Base-by-base conservation (phyloP, 805 yeast genomes). In the Candida coleopterorum region DNA sequence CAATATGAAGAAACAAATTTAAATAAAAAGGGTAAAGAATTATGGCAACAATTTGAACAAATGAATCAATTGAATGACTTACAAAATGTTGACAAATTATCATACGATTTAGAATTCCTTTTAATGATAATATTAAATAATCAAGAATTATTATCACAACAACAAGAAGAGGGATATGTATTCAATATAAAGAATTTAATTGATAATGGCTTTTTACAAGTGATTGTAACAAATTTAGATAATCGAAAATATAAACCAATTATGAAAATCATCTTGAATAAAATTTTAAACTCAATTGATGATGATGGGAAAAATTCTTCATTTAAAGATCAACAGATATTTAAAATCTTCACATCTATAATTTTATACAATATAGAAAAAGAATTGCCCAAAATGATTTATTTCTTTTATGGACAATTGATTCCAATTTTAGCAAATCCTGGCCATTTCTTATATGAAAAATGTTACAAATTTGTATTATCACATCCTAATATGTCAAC, bases 101-200 rank as follows among this genome's bases (percentile, higher is more conserved):
- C 61, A 6, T 85, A 88, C 55, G 90, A 86, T 51, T 72, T 79
- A n/a, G 79, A 81, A 49, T 85, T 88, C 49, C 47, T 88, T 25
- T 54, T 85, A 42, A 62, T 82, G 37, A 51, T 80, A 41, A 57
- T 81, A 4, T 53, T 82, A 25, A 81, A 79, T 52, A 83, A 79
- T 46, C 79, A 76, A 4, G 89, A 83, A 42, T 60, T 84, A 22
- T 70, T 83, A 28, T 56, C 52, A 18, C 38, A 59, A 10, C 47
- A 50, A 3, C 55, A 32, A 5, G 52, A 44, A 4, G 18, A 39
- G 16, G 58, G 38, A 17, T 34, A 59, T 32, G 56, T 52, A 11
- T 68, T 80, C 36, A 76, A 83, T 41, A 56, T 83, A 29, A 74
- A 70, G 46, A 70, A 67, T 31, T 56, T 85, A 18, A 62, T 81